Conservation (phyloP, 2,329 filamentous ascomycete species). For the Aspergillus puulaauensis region DNA sequence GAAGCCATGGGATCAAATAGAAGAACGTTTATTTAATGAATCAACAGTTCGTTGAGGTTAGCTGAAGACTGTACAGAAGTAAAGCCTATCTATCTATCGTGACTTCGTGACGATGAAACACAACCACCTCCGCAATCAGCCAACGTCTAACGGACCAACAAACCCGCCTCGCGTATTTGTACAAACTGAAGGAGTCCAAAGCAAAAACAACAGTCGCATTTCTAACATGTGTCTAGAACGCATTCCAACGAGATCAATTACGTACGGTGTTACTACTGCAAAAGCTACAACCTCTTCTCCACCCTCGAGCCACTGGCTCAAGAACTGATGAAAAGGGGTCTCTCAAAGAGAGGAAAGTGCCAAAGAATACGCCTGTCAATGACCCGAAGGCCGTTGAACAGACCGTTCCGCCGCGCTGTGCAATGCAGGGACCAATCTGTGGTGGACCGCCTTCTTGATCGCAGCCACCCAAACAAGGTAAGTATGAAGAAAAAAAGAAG, state of each 20-base stretch:
- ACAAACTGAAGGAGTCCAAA: no score
- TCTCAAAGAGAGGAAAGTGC: conserved; percentile 30
- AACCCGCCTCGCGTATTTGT: no score
- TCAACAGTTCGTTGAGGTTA: no score
- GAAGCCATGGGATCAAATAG: no score
- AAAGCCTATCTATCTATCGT: no score
- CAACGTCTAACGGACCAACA: not conserved
- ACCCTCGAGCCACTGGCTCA: conserved; percentile 30
- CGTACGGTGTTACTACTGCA: no score
- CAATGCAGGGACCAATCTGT: conserved; percentile 56
- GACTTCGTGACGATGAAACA: no score
- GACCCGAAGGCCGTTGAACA: conserved; percentile 34
- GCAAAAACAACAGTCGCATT: no score
- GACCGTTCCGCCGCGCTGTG: conserved; percentile 55
- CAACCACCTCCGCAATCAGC: not conserved
- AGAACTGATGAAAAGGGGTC: conserved; percentile 35
- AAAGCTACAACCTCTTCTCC: conserved; percentile 29
- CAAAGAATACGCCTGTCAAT: conserved; percentile 43
- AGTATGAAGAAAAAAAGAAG: conserved; percentile 51
- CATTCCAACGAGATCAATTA: not conserved
- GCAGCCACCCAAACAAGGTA: conserved; percentile 51
- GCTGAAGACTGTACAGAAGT: no score
- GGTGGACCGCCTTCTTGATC: conserved; percentile 48
- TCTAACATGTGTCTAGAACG: no score
- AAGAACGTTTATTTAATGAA: no score